Conservation (phyloP, 2,329 filamentous ascomycete genomes). For the Myriosclerotinia scirpicola region DNA sequence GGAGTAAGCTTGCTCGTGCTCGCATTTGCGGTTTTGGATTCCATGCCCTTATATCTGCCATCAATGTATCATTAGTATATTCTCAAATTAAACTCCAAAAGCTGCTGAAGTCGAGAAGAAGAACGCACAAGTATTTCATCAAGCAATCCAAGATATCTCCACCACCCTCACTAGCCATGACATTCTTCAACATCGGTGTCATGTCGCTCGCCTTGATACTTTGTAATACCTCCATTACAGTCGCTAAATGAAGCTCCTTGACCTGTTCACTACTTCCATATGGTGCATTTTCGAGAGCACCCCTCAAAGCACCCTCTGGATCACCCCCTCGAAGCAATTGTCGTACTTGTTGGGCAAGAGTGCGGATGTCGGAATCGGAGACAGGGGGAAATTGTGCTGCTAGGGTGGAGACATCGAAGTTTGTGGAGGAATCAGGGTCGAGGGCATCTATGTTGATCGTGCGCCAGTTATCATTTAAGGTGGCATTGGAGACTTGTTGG, state of each 20-base stretch:
- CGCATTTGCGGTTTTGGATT: conserved; percentile 42
- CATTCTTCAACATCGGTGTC: conserved; percentile 79
- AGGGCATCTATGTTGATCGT: conserved; percentile 94
- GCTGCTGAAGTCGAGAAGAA: background rate
- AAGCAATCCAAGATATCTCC: conserved; percentile 85
- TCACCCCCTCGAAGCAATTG: conserved; percentile 87
- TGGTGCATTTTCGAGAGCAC: conserved; percentile 81
- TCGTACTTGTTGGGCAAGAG: conserved; percentile 75
- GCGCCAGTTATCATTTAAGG: conserved; percentile 68
- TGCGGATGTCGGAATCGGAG: conserved; percentile 75
- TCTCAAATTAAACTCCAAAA: background rate
- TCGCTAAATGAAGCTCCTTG: conserved; percentile 81
- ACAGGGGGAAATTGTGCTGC: conserved; percentile 71
- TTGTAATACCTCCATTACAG: conserved; percentile 89
- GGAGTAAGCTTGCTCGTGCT: conserved; percentile 55
- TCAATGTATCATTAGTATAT: conserved; percentile 8
- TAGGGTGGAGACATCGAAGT: conserved; percentile 87
- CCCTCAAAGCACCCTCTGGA: conserved; percentile 79
- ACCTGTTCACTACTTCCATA: conserved; percentile 61
- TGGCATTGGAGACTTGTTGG: conserved; percentile 61
- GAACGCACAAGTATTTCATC: conserved; percentile 92
- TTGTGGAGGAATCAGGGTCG: conserved; percentile 83
- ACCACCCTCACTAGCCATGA: conserved; percentile 77
- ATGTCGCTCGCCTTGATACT: conserved; percentile 96
- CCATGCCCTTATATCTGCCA: conserved; percentile 87